phyloP scores from a whole-genome alignment of 2,329 filamentous ascomycete species.

The Hypoxylon sp. region DNA sequence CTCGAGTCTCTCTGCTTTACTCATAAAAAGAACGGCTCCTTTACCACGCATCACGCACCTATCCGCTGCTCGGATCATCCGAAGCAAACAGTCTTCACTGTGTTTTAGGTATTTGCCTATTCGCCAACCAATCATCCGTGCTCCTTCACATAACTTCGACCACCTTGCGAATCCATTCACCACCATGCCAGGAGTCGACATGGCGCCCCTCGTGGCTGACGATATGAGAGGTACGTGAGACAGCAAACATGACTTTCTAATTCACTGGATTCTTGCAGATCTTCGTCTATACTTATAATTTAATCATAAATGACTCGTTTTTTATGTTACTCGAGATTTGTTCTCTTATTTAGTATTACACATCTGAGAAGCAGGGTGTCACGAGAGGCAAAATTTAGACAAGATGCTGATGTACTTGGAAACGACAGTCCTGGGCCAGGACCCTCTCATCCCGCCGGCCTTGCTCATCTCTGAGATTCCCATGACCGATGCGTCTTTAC shows the following conservation, averaged over 20 bases:
- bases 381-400: constrained; percentile 16
- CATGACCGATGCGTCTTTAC: constrained; percentile 72
- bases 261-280: constrained; percentile 6
- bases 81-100: constrained; percentile 37
- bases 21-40: constrained; percentile 20
- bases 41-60: constrained; percentile 35
- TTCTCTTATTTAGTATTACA: constrained; percentile 22
- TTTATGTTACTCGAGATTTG: constrained; percentile 25
- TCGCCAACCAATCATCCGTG: constrained; percentile 12
- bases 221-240: constrained; percentile 58
- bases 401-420: constrained; percentile 53
- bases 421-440: constrained; percentile 86
- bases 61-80: constrained; percentile 35
- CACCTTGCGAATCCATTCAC: constrained; percentile 24
- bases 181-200: constrained; percentile 57
- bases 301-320: constrained; percentile 20
- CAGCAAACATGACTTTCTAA: constrained; percentile 19
- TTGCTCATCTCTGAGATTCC: constrained; percentile 91
- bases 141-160: constrained; percentile 10
- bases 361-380: constrained; percentile 9
- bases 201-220: constrained; percentile 55
- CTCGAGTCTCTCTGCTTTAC: constrained; percentile 8
- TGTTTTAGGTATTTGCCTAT: constrained; percentile 17
- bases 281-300: constrained; percentile 16
- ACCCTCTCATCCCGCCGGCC: constrained; percentile 90